Percentiles rank a stretch among this genome's conserved stretches.
These are phyloP conservation scores for Cytospora piceae DNA, from an alignment of 2,329 filamentous ascomycete genomes.

Conservation along the genomic window DNA sequence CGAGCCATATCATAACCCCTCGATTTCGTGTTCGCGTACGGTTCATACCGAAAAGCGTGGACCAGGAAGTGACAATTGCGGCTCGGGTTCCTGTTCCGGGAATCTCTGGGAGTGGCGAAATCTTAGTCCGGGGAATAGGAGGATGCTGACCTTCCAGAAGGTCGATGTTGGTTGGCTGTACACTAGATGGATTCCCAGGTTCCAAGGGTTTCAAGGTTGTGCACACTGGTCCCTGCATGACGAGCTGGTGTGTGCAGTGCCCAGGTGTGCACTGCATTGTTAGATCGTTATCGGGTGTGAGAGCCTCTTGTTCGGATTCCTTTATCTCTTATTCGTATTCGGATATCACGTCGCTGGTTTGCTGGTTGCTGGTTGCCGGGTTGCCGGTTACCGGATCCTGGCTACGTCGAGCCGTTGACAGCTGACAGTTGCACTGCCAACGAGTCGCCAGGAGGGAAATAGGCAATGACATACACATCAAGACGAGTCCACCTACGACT, in stretches of 20 bases:
- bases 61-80: too few species aligned
- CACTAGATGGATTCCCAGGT: too few species aligned
- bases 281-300: not conserved
- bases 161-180: not conserved
- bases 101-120: not conserved
- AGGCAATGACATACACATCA: too few species aligned
- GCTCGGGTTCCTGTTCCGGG: too few species aligned
- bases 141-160: slow-evolving; percentile 1
- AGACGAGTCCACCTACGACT: not conserved
- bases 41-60: not conserved
- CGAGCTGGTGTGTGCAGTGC: too few species aligned
- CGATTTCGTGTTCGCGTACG: not conserved
- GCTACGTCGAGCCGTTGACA: not conserved
- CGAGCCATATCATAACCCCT: not conserved
- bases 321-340: slow-evolving; percentile 30
- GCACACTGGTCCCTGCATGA: slow-evolving; percentile 14
- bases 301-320: slow-evolving; percentile 14
- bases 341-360: not conserved
- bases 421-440: not conserved
- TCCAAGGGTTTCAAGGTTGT: not conserved
- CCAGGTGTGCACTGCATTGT: not conserved
- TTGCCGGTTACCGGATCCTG: too few species aligned
- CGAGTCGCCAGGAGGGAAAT: too few species aligned
- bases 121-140: not conserved
- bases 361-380: too few species aligned